These are phyloP conservation scores for Ecytonucleospora hepatopenaei DNA, from an alignment of 371 early-diverging fungal genomes.

Conservation along the genomic window DNA sequence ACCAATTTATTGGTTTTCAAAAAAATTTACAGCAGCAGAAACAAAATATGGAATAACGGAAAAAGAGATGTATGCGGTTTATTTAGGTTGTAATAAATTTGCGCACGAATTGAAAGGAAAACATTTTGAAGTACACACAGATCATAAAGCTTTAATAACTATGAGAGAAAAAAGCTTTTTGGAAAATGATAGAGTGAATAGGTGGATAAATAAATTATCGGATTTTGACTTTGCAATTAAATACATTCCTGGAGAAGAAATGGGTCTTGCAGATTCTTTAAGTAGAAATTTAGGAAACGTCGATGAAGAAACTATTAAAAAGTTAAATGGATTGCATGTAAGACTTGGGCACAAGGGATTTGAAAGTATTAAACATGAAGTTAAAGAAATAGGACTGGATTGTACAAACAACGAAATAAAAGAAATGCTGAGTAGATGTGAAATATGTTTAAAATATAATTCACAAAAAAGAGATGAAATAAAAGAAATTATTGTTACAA, in stretches of 20 bases:
- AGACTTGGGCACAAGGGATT: slow-evolving; percentile 11
- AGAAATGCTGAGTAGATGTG: slow-evolving; percentile 11
- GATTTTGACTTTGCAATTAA: slow-evolving; percentile 20
- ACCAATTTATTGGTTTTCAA: slow-evolving; percentile 20
- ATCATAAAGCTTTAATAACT: slow-evolving; percentile 36
- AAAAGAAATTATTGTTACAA: neutral
- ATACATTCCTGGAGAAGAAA: slow-evolving; percentile 21
- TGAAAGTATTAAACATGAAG: slow-evolving; percentile 3
- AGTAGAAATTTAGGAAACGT: slow-evolving; percentile 16
- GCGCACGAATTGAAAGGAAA: slow-evolving; percentile 28
- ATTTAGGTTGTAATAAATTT: slow-evolving; percentile 27
- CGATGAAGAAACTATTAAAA: slow-evolving; percentile 1
- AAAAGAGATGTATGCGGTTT: slow-evolving; percentile 30
- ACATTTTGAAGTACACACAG: slow-evolving; percentile 33
- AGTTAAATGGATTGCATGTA: neutral
- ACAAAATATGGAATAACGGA: slow-evolving; percentile 27
- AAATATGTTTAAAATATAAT: slow-evolving; percentile 11
- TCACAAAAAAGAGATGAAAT: slow-evolving; percentile 2
- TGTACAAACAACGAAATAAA: slow-evolving; percentile 3
- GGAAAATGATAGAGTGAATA: slow-evolving; percentile 18
- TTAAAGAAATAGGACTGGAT: slow-evolving; percentile 14
- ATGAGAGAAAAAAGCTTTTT: slow-evolving; percentile 24
- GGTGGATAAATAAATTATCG: slow-evolving; percentile 23
- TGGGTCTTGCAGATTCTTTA: slow-evolving; percentile 24
- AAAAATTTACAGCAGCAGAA: slow-evolving; percentile 22